Evolutionary conservation across 345 rosid genomes (phyloP).

Genomic region (Rhizophora mangle): DNA sequence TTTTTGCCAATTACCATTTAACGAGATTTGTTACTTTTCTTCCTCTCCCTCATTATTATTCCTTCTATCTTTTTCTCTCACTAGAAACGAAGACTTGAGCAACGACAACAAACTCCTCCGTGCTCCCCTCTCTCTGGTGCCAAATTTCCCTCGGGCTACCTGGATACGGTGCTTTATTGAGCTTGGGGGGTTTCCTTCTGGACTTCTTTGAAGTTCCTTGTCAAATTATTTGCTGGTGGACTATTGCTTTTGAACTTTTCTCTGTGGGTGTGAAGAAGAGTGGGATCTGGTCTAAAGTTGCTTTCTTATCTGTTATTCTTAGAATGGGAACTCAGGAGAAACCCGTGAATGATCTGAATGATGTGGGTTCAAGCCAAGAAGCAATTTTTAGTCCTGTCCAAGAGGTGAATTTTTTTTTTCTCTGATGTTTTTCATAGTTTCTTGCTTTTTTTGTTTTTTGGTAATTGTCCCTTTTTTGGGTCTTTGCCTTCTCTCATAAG

Average conservation of each 20-base stretch:
- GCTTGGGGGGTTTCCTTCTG: no score
- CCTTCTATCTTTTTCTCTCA: background rate
- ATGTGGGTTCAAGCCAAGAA: constrained; percentile 22
- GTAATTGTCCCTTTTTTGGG: background rate
- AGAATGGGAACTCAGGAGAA: constrained; percentile 32
- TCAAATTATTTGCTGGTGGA: no score
- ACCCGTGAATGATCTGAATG: constrained; percentile 15
- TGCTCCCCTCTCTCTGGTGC: background rate
- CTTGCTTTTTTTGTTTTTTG: background rate
- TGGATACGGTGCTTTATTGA: no score
- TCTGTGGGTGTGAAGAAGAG: background rate
- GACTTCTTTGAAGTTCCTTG: no score
- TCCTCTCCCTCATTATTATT: background rate
- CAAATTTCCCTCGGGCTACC: background rate
- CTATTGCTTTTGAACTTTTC: background rate
- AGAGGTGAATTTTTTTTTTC: constrained; percentile 19
- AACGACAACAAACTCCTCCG: background rate
- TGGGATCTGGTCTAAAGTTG: background rate
- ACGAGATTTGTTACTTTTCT: background rate
- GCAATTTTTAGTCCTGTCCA: constrained; percentile 13
- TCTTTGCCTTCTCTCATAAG: background rate
- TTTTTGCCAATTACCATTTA: background rate
- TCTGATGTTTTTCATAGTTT: background rate
- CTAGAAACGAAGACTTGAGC: background rate
- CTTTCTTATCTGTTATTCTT: background rate